Evolutionary conservation across 768 basidiomycete species (phyloP), one percentile per base, ranked within the genome.

Genomic region (Amanita molliuscula): DNA sequence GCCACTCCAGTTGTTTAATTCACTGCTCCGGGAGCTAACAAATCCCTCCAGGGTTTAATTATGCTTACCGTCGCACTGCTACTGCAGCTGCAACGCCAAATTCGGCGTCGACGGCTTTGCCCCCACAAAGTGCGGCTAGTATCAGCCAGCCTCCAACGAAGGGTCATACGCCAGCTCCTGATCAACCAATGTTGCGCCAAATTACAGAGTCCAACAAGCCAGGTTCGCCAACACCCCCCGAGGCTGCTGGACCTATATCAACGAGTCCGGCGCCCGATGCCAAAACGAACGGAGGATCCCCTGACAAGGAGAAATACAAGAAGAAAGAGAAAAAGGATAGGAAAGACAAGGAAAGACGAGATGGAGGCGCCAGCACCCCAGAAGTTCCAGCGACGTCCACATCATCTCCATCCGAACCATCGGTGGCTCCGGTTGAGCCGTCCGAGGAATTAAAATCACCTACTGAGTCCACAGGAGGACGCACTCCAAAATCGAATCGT

Each of bases 41-140:
- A 34, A 0, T 23, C 13, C 37, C 18, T 31, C 44, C 11, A 93
- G 92, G 94, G 29, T 94, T 98, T 74, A 96, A 98, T 69, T 99
- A 92, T 56, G 89, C 89, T 1, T 95, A 95, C 65, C 83, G 93
- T 52, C 82, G 86, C 49, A 81, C 81, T 4, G 77, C 82, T 28
- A 78, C 81, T 18, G 66, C 72, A 8, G 69, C 69, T 2, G 73
- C 77, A 16, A 85, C 82, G 0, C 81, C 84, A 3, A 78, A 69
- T 58, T 77, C 82, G 5, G 64, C 73, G 5, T 71, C 73, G 1
- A 74, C 79, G 11, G 65, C 75, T 4, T 69, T 83, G 16, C 79
- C 70, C 4, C 35, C 65, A 53, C 60, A 64, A 33, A 67, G 65
- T 54, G 65, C 67, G 28, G 58, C 36, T 65, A 21, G 42, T 52